Conservation (phyloP, 495 filamentous ascomycete genomes). For the Neurospora africana region DNA sequence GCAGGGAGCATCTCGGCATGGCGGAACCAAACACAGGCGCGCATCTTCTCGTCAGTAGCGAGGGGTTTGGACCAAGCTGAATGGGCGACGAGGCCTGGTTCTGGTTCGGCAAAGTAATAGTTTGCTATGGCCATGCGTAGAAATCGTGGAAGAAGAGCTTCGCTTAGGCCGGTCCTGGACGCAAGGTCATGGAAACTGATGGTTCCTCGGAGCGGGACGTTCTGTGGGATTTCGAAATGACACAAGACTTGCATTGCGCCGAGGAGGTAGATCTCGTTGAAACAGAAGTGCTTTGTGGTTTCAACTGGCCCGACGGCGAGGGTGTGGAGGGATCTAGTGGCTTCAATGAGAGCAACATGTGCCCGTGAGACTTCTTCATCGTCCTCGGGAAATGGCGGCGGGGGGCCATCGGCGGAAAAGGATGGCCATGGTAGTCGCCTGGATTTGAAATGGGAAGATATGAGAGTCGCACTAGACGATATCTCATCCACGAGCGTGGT, state of each 20-base stretch:
- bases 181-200: conserved; percentile 20
- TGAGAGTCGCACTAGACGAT: background rate
- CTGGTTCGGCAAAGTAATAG: conserved; percentile 22
- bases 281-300: conserved; percentile 5
- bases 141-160: conserved; percentile 19
- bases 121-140: conserved; percentile 27
- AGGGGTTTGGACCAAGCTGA: conserved; percentile 19
- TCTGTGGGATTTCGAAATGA: conserved; percentile 22
- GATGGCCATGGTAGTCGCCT: conserved; percentile 8
- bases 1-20: conserved; percentile 55
- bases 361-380: conserved; percentile 1
- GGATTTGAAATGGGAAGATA: conserved; percentile 1
- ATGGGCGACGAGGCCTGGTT: conserved; percentile 21
- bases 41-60: conserved; percentile 11
- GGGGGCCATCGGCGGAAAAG: conserved; percentile 6
- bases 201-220: conserved; percentile 17
- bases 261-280: conserved; percentile 7
- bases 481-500: conserved; percentile 6
- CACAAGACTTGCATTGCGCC: conserved; percentile 11
- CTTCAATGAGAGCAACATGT: conserved; percentile 7
- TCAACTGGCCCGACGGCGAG: conserved; percentile 10
- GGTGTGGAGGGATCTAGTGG: conserved; percentile 9
- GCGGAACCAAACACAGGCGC: conserved; percentile 11
- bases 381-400: background rate
- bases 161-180: conserved; percentile 10